Evolutionary conservation across 2,329 filamentous ascomycete genomes (phyloP).

Genomic region (Cadophora malorum): DNA sequence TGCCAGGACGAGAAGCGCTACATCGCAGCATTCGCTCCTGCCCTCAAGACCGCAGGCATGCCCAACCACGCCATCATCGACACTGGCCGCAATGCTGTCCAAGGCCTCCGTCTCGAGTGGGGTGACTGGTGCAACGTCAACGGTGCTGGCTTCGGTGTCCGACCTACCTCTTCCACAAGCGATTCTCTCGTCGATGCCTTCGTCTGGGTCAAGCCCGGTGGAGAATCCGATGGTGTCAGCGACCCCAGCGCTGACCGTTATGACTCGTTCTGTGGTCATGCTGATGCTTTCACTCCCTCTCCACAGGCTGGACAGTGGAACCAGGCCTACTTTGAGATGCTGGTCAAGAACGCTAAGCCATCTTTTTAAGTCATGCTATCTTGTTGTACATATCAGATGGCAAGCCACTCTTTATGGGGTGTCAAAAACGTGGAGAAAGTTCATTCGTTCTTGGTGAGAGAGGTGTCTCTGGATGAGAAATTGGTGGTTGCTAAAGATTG

Average conservation of each 20-base stretch:
- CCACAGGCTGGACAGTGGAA: constrained; percentile 53
- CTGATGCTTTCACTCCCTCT: constrained; percentile 47
- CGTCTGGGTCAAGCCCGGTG: constrained; percentile 47
- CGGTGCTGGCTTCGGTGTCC: constrained; percentile 45
- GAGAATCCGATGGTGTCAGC: constrained; percentile 42
- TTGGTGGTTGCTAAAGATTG: neutral
- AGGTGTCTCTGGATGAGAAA: neutral
- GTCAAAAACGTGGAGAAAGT: neutral
- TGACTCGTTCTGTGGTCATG: constrained; percentile 52
- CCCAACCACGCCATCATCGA: constrained; percentile 55
- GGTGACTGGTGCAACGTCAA: constrained; percentile 53
- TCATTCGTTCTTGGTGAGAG: constrained; percentile 1
- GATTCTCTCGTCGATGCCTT: constrained; percentile 44
- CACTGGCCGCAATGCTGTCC: constrained; percentile 56
- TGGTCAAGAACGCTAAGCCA: constrained; percentile 49
- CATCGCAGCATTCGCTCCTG: constrained; percentile 50
- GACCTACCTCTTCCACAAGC: constrained; percentile 39
- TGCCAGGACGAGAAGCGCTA: constrained; percentile 51
- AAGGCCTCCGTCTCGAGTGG: constrained; percentile 52
- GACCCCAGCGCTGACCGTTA: constrained; percentile 51
- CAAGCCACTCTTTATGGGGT: neutral
- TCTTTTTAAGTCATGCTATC: constrained; percentile 26
- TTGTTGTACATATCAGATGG: neutral
- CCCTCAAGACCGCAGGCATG: constrained; percentile 42
- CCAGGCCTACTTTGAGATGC: constrained; percentile 53